A percentile compares a stretch with the other conserved stretches of the same genome.
Conservation (phyloP, 495 filamentous ascomycete species). For the Cladorrhinum samala region DNA sequence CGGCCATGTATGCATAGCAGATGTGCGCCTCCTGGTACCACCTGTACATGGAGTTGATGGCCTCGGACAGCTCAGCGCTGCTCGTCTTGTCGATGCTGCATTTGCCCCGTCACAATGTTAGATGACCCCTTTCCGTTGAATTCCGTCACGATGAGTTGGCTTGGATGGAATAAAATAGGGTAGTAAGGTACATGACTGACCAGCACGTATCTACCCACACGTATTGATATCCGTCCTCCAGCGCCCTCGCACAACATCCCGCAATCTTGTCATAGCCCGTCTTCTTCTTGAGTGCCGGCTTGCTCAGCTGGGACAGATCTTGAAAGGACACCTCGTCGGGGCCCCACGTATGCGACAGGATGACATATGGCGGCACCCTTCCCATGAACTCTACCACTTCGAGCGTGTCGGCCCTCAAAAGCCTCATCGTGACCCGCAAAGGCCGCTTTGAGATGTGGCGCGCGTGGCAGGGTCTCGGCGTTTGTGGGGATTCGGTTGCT, state of each 20-base stretch:
- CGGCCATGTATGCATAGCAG: conserved; percentile 8
- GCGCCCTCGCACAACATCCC: conserved; percentile 8
- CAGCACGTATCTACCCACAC: conserved; percentile 14
- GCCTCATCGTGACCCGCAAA: neutral
- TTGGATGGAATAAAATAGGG: neutral
- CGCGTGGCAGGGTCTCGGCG: too few relatives aligned
- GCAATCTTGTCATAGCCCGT: conserved; percentile 11
- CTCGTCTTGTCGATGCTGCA: conserved; percentile 5
- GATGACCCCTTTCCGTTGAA: too few relatives aligned
- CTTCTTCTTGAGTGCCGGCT: conserved; percentile 1
- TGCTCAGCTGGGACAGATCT: neutral
- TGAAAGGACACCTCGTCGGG: conserved; percentile 13
- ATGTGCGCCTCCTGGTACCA: conserved; percentile 4
- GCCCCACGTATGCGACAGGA: conserved; percentile 17
- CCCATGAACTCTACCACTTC: conserved; percentile 2
- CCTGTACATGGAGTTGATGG: conserved; percentile 7
- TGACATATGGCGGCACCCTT: conserved; percentile 5
- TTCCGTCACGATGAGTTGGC: too few relatives aligned
- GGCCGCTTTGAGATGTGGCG: too few relatives aligned
- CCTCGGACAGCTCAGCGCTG: conserved; percentile 8
- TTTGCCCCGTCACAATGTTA: neutral
- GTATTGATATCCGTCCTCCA: neutral
- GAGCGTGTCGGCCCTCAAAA: conserved; percentile 1
- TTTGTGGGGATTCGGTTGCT: too few relatives aligned
- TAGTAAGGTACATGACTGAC: neutral